Conservation (phyloP, 306 rosid genomes). For the Morella rubra region DNA sequence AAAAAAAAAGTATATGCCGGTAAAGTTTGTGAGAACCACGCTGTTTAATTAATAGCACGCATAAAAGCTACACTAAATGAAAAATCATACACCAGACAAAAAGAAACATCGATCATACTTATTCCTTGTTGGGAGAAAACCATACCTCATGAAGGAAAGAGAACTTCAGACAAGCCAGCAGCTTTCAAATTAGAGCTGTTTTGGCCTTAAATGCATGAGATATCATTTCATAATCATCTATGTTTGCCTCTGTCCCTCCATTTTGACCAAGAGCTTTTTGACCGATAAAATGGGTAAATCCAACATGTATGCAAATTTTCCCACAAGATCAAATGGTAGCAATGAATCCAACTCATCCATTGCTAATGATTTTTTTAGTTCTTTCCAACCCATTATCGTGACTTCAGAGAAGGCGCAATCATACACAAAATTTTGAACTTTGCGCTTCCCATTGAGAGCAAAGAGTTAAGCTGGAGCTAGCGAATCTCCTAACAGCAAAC, state of each 20-base stretch:
- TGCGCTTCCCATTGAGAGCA: no score
- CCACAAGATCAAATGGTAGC: no score
- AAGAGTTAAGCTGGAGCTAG: no score
- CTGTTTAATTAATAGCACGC: conserved; percentile 10
- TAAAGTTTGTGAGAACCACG: not conserved
- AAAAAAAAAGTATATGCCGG: no score
- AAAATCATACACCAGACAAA: not conserved
- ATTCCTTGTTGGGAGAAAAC: no score
- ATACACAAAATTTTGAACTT: no score
- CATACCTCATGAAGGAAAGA: not conserved
- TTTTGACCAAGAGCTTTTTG: not conserved
- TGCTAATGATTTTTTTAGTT: no score
- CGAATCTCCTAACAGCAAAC: no score
- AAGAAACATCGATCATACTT: not conserved
- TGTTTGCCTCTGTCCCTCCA: not conserved
- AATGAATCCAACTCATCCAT: no score
- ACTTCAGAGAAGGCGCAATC: no score
- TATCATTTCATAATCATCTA: conserved; percentile 9
- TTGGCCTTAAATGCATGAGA: not conserved
- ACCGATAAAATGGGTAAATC: not conserved
- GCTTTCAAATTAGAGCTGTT: not conserved
- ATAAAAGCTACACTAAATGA: not conserved
- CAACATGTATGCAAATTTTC: no score
- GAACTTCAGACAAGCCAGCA: not conserved
- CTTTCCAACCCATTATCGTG: no score